Conservation (phyloP, 495 filamentous ascomycete genomes). For the Annulohypoxylon bovei region DNA sequence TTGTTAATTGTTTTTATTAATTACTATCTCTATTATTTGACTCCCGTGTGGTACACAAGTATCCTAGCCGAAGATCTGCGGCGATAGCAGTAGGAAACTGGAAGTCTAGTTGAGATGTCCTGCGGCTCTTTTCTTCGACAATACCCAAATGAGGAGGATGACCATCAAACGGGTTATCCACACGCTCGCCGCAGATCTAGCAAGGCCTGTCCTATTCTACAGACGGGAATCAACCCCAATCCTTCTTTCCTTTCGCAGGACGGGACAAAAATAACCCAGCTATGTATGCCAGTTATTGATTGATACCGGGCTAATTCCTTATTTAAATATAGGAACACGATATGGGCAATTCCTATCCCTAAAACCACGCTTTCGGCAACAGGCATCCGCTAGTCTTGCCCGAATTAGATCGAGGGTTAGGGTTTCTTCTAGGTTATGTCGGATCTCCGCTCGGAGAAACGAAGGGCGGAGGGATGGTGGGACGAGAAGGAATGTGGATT, state of each 20-base stretch:
- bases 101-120: not conserved
- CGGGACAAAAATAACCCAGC: not conserved
- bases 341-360: slow-evolving; percentile 72
- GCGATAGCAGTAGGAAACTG: not conserved
- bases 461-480: not conserved
- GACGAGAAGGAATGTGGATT: not conserved
- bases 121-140: slow-evolving; percentile 21
- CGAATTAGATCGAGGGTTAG: not conserved
- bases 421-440: not conserved
- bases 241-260: not conserved
- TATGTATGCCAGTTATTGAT: no score
- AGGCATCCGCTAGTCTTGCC: not conserved
- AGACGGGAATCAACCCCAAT: not conserved
- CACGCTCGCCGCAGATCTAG: not conserved
- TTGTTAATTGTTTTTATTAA: slow-evolving; percentile 19
- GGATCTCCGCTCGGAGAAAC: slow-evolving; percentile 18
- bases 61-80: not conserved
- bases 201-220: not conserved
- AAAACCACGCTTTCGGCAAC: not conserved
- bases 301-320: not conserved
- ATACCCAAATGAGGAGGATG: not conserved
- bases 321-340: slow-evolving; percentile 74
- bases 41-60: not conserved
- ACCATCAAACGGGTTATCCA: not conserved
- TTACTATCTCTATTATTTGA: not conserved